Evolutionary conservation across 2,329 filamentous ascomycete species (phyloP).

Genomic region (Fusarium sp.): DNA sequence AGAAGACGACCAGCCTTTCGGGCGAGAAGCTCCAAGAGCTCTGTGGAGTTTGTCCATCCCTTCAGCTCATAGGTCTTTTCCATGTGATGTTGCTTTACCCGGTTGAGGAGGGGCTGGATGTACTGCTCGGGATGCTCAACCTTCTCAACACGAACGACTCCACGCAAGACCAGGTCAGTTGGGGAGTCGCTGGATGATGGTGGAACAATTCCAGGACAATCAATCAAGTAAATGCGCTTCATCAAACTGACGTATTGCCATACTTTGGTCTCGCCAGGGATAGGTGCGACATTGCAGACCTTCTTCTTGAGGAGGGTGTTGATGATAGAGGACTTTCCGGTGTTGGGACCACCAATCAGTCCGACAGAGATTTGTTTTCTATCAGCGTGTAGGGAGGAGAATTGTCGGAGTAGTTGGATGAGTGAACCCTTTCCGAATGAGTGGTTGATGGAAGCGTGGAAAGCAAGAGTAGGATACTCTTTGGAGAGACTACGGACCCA

Average conservation of each 20-base stretch:
- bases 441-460: constrained; percentile 94
- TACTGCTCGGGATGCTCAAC: constrained; percentile 98
- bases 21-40: constrained; percentile 88
- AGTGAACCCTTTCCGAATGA: constrained; percentile 96
- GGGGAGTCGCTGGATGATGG: constrained; percentile 86
- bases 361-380: constrained; percentile 96
- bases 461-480: constrained; percentile 92
- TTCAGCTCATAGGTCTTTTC: constrained; percentile 92
- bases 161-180: constrained; percentile 87
- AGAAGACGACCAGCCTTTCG: constrained; percentile 87
- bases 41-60: constrained; percentile 78
- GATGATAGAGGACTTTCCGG: constrained; percentile 96
- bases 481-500: constrained; percentile 92
- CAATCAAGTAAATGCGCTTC: constrained; percentile 90
- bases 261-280: constrained; percentile 96
- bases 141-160: constrained; percentile 94
- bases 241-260: constrained; percentile 98
- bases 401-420: constrained; percentile 92
- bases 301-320: constrained; percentile 96
- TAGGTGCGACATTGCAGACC: constrained; percentile 91
- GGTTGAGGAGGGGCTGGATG: constrained; percentile 81
- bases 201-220: constrained; percentile 95
- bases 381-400: constrained; percentile 87
- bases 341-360: constrained; percentile 83
- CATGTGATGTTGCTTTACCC: constrained; percentile 87